These are phyloP conservation scores for Bipolaris sorokiniana DNA, from an alignment of 2,329 filamentous ascomycete species.

Conservation along the genomic window DNA sequence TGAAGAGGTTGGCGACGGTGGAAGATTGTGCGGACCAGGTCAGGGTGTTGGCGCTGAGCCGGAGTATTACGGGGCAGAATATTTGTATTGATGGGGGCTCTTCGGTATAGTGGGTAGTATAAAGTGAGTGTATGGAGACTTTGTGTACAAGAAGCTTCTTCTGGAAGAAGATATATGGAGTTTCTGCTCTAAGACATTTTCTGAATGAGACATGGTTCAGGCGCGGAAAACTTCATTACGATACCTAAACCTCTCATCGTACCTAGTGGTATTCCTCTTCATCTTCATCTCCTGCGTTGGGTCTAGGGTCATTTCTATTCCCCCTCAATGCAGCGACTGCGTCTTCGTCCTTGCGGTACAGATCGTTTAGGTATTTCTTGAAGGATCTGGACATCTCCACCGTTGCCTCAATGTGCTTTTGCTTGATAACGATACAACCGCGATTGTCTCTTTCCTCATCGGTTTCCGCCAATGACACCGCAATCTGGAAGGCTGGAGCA, in stretches of 20 bases:
- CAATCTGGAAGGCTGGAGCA: conserved; percentile 26
- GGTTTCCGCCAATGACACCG: conserved; percentile 24
- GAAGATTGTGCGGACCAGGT: conserved; percentile 53
- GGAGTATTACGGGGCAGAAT: conserved; percentile 49
- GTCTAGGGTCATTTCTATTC: neutral
- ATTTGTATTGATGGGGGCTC: conserved; percentile 47
- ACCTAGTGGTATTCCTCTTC: neutral
- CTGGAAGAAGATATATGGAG: no score
- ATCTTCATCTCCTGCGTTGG: neutral
- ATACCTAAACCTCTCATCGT: neutral
- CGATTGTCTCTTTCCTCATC: conserved; percentile 9
- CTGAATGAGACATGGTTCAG: neutral
- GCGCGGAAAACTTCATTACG: no score
- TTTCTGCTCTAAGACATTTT: neutral
- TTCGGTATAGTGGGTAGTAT: conserved; percentile 13
- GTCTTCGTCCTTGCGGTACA: conserved; percentile 11
- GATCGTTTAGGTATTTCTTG: conserved; percentile 19
- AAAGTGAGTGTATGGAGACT: no score
- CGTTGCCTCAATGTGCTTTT: conserved; percentile 16
- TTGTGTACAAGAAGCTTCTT: neutral
- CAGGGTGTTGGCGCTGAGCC: conserved; percentile 41
- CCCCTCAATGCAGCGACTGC: conserved; percentile 3
- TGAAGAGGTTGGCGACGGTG: conserved; percentile 61
- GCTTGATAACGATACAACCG: conserved; percentile 6
- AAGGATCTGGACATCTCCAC: conserved; percentile 21